Percentiles rank a stretch among this genome's conserved stretches.
phyloP scores from a whole-genome alignment of 306 rosid genomes.

The Ochetophila trinervis region DNA sequence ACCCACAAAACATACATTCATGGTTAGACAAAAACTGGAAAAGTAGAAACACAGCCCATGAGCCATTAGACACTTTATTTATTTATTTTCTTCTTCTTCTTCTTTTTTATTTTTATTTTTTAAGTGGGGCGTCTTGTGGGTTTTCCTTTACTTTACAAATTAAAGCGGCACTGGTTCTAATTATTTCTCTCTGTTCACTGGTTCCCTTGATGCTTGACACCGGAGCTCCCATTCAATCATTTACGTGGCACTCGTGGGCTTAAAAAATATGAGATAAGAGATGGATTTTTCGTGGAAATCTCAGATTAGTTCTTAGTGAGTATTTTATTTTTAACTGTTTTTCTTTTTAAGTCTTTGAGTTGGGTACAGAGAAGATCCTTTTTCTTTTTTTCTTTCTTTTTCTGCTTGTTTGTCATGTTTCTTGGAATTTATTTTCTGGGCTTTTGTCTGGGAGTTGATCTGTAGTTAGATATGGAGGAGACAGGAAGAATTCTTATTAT shows the following conservation, averaged over 20 bases:
- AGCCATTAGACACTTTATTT: neutral
- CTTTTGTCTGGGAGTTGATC: slow-evolving; percentile 32
- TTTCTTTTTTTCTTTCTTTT: neutral
- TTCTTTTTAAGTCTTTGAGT: slow-evolving; percentile 14
- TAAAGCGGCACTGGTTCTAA: slow-evolving; percentile 35
- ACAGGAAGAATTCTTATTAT: slow-evolving; percentile 12
- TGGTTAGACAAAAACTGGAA: slow-evolving; percentile 29
- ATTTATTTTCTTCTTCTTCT: slow-evolving; percentile 19
- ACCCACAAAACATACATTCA: slow-evolving; percentile 44
- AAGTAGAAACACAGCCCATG: slow-evolving; percentile 40
- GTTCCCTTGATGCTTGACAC: slow-evolving; percentile 81
- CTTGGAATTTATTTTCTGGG: neutral
- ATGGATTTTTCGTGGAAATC: slow-evolving; percentile 25
- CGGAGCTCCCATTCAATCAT: slow-evolving; percentile 57
- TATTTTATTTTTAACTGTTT: slow-evolving; percentile 21
- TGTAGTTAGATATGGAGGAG: slow-evolving; percentile 19
- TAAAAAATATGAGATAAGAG: slow-evolving; percentile 28
- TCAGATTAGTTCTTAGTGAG: slow-evolving; percentile 35
- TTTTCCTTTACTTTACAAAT: slow-evolving; percentile 31
- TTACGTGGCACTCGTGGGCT: slow-evolving; percentile 34
- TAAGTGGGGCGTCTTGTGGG: slow-evolving; percentile 23
- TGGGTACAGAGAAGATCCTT: slow-evolving; percentile 8
- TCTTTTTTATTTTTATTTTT: slow-evolving; percentile 34
- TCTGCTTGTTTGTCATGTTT: neutral
- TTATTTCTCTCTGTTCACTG: slow-evolving; percentile 50